A percentile compares a stretch with the other conserved stretches of the same genome.
phyloP scores from a whole-genome alignment of 768 basidiomycete genomes.

The Chiua virens region DNA sequence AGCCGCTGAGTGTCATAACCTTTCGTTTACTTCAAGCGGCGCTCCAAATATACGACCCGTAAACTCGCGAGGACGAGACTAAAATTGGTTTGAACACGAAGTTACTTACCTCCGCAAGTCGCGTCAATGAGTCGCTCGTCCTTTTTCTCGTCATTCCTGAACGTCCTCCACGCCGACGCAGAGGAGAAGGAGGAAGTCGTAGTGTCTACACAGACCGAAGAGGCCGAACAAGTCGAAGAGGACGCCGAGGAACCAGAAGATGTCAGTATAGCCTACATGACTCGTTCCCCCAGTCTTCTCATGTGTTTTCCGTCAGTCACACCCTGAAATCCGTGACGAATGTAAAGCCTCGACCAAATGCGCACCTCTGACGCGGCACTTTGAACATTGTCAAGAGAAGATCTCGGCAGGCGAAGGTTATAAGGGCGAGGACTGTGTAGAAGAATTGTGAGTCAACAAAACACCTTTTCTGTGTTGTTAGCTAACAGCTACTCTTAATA shows the following conservation, averaged over 20 bases:
- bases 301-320: constrained; percentile 42
- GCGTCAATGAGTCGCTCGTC: constrained; percentile 42
- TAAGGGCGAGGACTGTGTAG: constrained; percentile 91
- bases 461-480: not conserved
- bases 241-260: constrained; percentile 75
- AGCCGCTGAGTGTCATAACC: not conserved
- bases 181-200: constrained; percentile 25
- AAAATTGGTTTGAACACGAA: constrained; percentile 8
- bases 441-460: constrained; percentile 69
- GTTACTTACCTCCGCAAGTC: constrained; percentile 6
- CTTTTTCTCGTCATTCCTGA: constrained; percentile 44
- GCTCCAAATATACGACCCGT: constrained; percentile 19
- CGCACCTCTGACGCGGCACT: constrained; percentile 71
- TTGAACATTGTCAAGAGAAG: constrained; percentile 89
- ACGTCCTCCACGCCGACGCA: constrained; percentile 43
- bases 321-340: constrained; percentile 73
- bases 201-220: constrained; percentile 38
- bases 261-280: constrained; percentile 45
- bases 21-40: constrained; percentile 20
- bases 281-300: not conserved
- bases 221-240: constrained; percentile 51
- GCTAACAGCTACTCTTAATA: constrained; percentile 3
- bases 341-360: constrained; percentile 70
- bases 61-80: constrained; percentile 23
- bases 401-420: constrained; percentile 78